phyloP scores from a whole-genome alignment of 306 rosid species.

The Luffa acutangula region DNA sequence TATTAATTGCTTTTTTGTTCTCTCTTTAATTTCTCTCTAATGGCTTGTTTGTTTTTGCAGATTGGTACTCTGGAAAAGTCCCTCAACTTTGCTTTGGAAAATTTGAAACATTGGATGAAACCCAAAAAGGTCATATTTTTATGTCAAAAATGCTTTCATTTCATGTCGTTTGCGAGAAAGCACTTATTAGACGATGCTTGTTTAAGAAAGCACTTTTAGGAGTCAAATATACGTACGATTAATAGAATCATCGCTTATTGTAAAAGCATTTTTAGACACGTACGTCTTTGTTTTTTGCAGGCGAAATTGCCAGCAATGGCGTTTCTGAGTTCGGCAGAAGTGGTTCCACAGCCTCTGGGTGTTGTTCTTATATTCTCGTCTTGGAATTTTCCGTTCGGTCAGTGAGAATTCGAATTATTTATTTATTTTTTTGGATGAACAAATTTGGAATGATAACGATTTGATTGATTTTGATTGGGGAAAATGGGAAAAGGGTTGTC shows the following conservation, averaged over 20 bases:
- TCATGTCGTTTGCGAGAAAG: too few species aligned
- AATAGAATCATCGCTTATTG: too few species aligned
- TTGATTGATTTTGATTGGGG: not conserved
- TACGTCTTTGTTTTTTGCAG: conserved; percentile 10
- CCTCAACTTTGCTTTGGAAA: conserved; percentile 26
- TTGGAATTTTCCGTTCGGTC: conserved; percentile 82
- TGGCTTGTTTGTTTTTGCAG: conserved; percentile 19
- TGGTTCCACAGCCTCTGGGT: conserved; percentile 71
- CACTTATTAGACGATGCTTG: not conserved
- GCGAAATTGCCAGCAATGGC: conserved; percentile 58
- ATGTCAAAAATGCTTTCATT: too few species aligned
- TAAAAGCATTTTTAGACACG: not conserved
- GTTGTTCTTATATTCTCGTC: conserved; percentile 63
- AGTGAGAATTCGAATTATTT: too few species aligned
- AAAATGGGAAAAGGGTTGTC: conserved; percentile 38
- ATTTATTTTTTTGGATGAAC: too few species aligned
- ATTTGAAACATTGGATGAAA: conserved; percentile 49
- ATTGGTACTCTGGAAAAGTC: conserved; percentile 42
- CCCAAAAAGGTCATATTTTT: conserved; percentile 30
- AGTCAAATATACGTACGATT: too few species aligned
- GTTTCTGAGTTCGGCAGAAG: conserved; percentile 45
- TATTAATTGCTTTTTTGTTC: not conserved
- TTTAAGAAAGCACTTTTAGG: not conserved
- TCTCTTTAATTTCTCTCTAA: not conserved
- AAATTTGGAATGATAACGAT: not conserved